phyloP scores from a whole-genome alignment of 352 stramenopile species.

The Pythium insidiosum region DNA sequence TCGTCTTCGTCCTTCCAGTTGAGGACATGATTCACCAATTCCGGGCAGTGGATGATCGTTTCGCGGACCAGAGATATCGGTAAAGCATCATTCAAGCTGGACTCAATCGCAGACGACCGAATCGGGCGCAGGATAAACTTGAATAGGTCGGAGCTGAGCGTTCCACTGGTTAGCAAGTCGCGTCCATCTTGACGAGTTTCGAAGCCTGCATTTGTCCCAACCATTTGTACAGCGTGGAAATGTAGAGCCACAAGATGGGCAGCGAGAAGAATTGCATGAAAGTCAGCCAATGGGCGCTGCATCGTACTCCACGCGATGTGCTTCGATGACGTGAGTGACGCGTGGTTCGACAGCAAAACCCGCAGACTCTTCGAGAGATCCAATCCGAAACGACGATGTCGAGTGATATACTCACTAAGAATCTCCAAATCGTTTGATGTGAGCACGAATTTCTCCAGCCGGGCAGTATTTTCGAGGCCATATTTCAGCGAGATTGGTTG shows the following conservation, averaged over 20 bases:
- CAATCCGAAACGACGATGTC: slow-evolving; percentile 7
- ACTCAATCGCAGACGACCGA: slow-evolving; percentile 72
- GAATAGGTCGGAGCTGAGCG: slow-evolving; percentile 60
- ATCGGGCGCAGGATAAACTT: slow-evolving; percentile 75
- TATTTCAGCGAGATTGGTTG: slow-evolving; percentile 29
- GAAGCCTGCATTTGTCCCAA: too few species aligned
- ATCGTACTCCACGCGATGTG: slow-evolving; percentile 34
- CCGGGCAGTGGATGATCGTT: slow-evolving; percentile 69
- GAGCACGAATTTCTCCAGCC: slow-evolving; percentile 8
- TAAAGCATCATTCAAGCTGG: slow-evolving; percentile 60
- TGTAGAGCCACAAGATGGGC: slow-evolving; percentile 52
- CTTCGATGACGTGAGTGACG: slow-evolving; percentile 6
- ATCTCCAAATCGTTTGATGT: slow-evolving; percentile 12
- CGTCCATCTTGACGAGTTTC: background rate
- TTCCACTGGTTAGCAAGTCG: slow-evolving; percentile 33
- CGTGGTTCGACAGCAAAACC: background rate
- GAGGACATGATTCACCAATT: slow-evolving; percentile 71
- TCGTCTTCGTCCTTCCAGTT: slow-evolving; percentile 68
- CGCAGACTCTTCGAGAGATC: slow-evolving; percentile 9
- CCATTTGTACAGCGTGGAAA: slow-evolving; percentile 22
- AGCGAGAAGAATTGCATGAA: slow-evolving; percentile 54
- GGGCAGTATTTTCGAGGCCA: slow-evolving; percentile 9
- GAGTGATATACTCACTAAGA: slow-evolving; percentile 5
- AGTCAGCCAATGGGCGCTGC: slow-evolving; percentile 33
- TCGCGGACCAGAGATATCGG: slow-evolving; percentile 69